Percentiles rank a stretch among this genome's conserved stretches.
phyloP scores from a whole-genome alignment of 2,329 filamentous ascomycete species.

The Cladosporium phlei region DNA sequence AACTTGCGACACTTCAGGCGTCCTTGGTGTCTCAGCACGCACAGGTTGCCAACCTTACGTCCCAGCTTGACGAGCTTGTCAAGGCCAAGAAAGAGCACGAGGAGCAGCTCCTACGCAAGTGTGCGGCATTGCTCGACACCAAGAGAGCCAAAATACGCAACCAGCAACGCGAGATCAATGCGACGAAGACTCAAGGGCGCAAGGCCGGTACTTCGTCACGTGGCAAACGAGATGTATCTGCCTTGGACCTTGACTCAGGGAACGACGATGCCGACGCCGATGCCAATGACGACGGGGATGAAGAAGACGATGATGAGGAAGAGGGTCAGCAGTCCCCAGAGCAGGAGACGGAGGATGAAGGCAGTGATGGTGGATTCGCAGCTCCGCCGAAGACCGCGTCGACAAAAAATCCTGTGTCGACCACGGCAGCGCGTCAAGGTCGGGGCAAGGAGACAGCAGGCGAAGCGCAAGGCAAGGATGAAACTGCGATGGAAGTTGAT shows the following conservation, averaged over 20 bases:
- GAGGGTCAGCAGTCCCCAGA: slow-evolving; percentile 28
- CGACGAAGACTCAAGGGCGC: slow-evolving; percentile 7
- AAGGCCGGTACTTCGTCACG: slow-evolving; percentile 26
- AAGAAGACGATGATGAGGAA: slow-evolving; percentile 36
- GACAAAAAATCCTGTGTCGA: background rate
- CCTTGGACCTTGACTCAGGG: slow-evolving; percentile 31
- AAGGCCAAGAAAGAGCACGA: slow-evolving; percentile 64
- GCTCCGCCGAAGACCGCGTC: background rate
- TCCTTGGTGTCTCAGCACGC: slow-evolving; percentile 46
- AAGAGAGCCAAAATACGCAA: slow-evolving; percentile 77
- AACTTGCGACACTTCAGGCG: slow-evolving; percentile 36
- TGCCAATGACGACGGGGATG: slow-evolving; percentile 42
- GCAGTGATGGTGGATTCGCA: slow-evolving; percentile 20
- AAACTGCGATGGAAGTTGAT: slow-evolving; percentile 14
- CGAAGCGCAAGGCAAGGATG: background rate
- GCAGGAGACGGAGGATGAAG: slow-evolving; percentile 24
- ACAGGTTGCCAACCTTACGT: slow-evolving; percentile 54
- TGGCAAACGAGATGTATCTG: slow-evolving; percentile 40
- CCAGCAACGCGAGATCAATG: slow-evolving; percentile 38
- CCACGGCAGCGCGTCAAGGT: background rate
- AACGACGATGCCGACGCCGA: slow-evolving; percentile 31
- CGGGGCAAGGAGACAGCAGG: background rate
- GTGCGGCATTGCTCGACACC: slow-evolving; percentile 65
- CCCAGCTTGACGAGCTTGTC: slow-evolving; percentile 62
- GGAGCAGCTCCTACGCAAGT: slow-evolving; percentile 62